Evolutionary conservation across 495 filamentous ascomycete genomes (phyloP).

Genomic region (Lasiosphaeriaceae sp.): DNA sequence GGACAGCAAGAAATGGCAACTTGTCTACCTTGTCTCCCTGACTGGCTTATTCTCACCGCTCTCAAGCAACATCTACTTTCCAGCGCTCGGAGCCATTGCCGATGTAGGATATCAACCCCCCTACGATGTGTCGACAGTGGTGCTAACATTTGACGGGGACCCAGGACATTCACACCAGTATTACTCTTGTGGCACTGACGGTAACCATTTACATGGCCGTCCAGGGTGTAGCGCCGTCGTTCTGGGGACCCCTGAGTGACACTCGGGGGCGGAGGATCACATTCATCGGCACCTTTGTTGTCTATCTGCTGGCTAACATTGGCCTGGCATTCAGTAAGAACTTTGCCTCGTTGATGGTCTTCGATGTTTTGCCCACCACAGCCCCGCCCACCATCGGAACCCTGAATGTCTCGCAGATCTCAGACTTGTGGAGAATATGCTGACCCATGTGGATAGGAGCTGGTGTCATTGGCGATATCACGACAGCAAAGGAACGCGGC

Average conservation of each 20-base stretch:
- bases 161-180: slow-evolving; percentile 8
- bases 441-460: slow-evolving; percentile 23
- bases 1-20: slow-evolving; percentile 26
- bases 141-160: background rate
- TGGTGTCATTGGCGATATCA: slow-evolving; percentile 53
- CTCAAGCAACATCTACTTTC: slow-evolving; percentile 35
- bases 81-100: slow-evolving; percentile 25
- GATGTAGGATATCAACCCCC: slow-evolving; percentile 1
- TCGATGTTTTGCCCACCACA: too few species aligned
- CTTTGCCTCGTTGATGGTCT: slow-evolving; percentile 46
- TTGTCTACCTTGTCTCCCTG: slow-evolving; percentile 35
- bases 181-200: slow-evolving; percentile 21
- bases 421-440: too few species aligned
- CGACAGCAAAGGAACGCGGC: slow-evolving; percentile 46
- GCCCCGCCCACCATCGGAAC: too few species aligned
- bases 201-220: slow-evolving; percentile 30
- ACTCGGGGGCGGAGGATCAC: slow-evolving; percentile 25
- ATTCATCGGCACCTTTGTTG: slow-evolving; percentile 47
- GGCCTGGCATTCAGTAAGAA: slow-evolving; percentile 45
- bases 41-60: slow-evolving; percentile 40
- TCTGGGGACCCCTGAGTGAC: slow-evolving; percentile 27
- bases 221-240: slow-evolving; percentile 26
- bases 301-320: slow-evolving; percentile 52
- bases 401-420: too few species aligned
- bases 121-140: background rate